Base-by-base conservation (phyloP, 768 basidiomycete genomes). In the Pleurotus citrinopileatus region DNA sequence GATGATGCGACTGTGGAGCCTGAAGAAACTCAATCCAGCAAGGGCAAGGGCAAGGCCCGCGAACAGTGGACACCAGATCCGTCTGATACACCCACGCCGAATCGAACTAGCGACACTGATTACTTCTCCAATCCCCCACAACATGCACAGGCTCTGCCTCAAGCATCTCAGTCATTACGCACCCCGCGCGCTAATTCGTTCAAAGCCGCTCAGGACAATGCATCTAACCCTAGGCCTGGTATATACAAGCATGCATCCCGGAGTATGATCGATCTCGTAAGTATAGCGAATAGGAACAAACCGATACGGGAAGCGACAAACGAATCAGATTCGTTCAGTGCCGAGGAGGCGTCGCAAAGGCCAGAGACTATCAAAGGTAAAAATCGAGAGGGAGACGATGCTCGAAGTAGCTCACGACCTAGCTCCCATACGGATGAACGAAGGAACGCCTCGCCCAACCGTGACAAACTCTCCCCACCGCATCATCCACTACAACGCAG, bases 231-330 rank as follows among this genome's bases (percentile, higher is more conserved):
- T 28, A 65, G 70, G 19, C 79, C 82, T 4, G 70, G 71, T 44
- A 74, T 87, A 62, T 82, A 82, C 62, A 82, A 80, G 51, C 78
- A 75, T 34, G 77, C 79, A 0, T 88, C 87, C 46, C 76, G 69
- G 60, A 89, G 87, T 62, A 78, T 88, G 77, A 65, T 86, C 48
- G 78, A 89, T 62, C 67, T 89, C 26, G 62, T 69, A 59, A 59
- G 66, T 47, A 48, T 67, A 6, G 66, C 60, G 61, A 67, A 61
- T 55, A 63, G 64, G 57, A 70, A 68, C 63, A 61, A 63, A 52
- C 58, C 67, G 26, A 63, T 23, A 61, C 63, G 57, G 44, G 32
- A 61, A 60, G 55, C 55, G 55, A 51, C 61, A 59, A 57, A 62
- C 40, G 57, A 61, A 45, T 56, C 15, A 20, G 45, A 57, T 13